Conservation (phyloP, 495 filamentous ascomycete genomes). For the Hypomontagnella submonticulosa region DNA sequence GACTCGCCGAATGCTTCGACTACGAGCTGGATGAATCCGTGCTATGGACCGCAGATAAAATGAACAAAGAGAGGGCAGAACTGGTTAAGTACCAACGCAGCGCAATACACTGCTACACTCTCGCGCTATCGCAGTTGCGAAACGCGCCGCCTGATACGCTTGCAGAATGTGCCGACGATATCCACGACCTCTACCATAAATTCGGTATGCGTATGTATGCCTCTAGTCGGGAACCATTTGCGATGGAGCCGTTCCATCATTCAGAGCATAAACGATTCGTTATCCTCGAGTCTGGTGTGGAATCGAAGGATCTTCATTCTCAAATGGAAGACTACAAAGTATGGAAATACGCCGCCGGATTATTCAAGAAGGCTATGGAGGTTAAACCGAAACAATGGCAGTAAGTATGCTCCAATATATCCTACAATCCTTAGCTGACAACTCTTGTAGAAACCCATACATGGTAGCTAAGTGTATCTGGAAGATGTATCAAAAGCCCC, state of each 20-base stretch:
- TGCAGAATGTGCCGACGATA: slow-evolving; percentile 69
- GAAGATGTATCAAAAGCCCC: slow-evolving; percentile 83
- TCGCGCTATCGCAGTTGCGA: slow-evolving; percentile 80
- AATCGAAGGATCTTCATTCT: slow-evolving; percentile 77
- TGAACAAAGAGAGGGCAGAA: slow-evolving; percentile 84
- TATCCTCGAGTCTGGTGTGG: slow-evolving; percentile 70
- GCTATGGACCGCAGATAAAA: slow-evolving; percentile 94
- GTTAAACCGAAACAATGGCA: slow-evolving; percentile 87
- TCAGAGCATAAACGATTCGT: slow-evolving; percentile 80
- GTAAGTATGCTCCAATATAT: slow-evolving; percentile 58
- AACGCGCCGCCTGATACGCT: slow-evolving; percentile 69
- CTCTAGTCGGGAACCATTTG: slow-evolving; percentile 88
- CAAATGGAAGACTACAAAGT: slow-evolving; percentile 79
- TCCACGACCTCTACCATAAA: slow-evolving; percentile 87
- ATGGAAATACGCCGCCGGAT: slow-evolving; percentile 83
- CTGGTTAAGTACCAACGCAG: slow-evolving; percentile 79
- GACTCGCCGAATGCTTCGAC: slow-evolving; percentile 91
- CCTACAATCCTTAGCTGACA: not conserved
- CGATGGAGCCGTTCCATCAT: slow-evolving; percentile 84
- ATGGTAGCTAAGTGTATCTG: slow-evolving; percentile 94
- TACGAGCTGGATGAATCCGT: slow-evolving; percentile 90
- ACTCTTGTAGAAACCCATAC: slow-evolving; percentile 72
- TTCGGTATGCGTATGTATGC: slow-evolving; percentile 92
- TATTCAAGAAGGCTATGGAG: slow-evolving; percentile 80
- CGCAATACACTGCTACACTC: slow-evolving; percentile 92